Evolutionary conservation across 1,284 basidiomycete genomes (phyloP).

Genomic region (Trichosporon sp.): DNA sequence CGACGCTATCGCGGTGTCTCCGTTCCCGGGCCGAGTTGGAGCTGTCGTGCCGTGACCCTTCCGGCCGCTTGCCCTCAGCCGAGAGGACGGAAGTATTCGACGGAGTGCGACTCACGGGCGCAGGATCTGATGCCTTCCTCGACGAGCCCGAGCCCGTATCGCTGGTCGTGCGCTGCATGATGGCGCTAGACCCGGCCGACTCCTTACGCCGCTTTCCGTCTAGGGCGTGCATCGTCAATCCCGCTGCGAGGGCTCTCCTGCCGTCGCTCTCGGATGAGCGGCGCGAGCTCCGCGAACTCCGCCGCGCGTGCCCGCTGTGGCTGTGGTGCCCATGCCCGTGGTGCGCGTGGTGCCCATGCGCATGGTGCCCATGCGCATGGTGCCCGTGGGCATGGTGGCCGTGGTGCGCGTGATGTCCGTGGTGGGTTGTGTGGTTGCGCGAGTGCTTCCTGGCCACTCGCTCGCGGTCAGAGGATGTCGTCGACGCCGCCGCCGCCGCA

Average conservation of each 20-base stretch:
- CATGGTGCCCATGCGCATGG: slow-evolving; percentile 6
- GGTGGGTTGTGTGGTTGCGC: slow-evolving; percentile 1
- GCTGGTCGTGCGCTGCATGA: not conserved
- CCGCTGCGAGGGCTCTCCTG: slow-evolving; percentile 34
- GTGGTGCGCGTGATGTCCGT: slow-evolving; percentile 9
- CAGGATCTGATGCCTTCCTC: not conserved
- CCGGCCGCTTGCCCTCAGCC: not conserved
- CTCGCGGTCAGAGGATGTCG: slow-evolving; percentile 1
- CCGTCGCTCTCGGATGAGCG: slow-evolving; percentile 36
- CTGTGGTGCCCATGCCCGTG: slow-evolving; percentile 8
- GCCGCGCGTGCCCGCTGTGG: not conserved
- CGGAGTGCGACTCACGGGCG: not conserved
- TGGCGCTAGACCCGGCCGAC: not conserved
- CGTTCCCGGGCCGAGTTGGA: not conserved
- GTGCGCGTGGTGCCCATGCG: slow-evolving; percentile 11
- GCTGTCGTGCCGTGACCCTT: not conserved
- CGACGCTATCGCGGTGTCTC: not conserved
- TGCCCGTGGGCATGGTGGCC: slow-evolving; percentile 14
- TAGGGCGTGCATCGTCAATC: slow-evolving; percentile 38
- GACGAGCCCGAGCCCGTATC: not conserved
- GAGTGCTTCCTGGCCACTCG: not conserved
- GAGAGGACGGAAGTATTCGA: not conserved
- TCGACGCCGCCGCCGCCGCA: slow-evolving; percentile 1
- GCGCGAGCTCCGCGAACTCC: slow-evolving; percentile 15
- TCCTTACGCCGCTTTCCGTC: slow-evolving; percentile 15